These are phyloP conservation scores for Pulveroboletus sp. DNA, from an alignment of 768 basidiomycete genomes.

Conservation along the genomic window DNA sequence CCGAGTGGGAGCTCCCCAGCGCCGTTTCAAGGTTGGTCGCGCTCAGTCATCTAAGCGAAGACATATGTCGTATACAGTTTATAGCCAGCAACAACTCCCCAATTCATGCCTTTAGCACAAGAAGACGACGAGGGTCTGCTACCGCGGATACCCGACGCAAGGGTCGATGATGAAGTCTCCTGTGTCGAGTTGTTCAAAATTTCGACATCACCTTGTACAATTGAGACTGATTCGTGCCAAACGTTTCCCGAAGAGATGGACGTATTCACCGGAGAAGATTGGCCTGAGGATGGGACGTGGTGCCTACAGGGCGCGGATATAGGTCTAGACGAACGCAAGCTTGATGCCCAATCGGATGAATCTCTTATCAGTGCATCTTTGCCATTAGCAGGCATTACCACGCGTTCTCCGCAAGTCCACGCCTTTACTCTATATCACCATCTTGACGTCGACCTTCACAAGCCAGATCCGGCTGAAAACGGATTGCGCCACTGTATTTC, in stretches of 20 bases:
- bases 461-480: conserved; percentile 8
- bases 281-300: conserved; percentile 15
- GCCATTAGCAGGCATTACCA: conserved; percentile 17
- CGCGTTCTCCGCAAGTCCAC: conserved; percentile 8
- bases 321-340: conserved; percentile 1
- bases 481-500: conserved; percentile 10
- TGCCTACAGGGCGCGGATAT: conserved; percentile 4
- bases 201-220: conserved; percentile 1
- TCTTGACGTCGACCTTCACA: conserved; percentile 4
- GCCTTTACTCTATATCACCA: conserved; percentile 18
- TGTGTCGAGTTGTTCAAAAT: conserved; percentile 18
- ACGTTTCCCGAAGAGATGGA: conserved; percentile 15
- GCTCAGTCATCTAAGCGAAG: conserved; percentile 1
- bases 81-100: conserved; percentile 16
- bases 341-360: conserved; percentile 14
- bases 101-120: conserved; percentile 5
- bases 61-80: conserved; percentile 3
- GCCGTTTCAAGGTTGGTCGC: conserved; percentile 44
- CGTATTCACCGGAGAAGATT: conserved; percentile 12
- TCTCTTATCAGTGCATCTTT: conserved; percentile 24
- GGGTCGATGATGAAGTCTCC: not conserved
- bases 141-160: conserved; percentile 3
- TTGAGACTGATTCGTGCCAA: not conserved
- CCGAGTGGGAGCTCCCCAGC: conserved; percentile 36
- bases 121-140: conserved; percentile 25